Evolutionary conservation across 2,329 filamentous ascomycete species (phyloP), one percentile per base, ranked within the genome.

Genomic region (Xenoacremonium recifei): DNA sequence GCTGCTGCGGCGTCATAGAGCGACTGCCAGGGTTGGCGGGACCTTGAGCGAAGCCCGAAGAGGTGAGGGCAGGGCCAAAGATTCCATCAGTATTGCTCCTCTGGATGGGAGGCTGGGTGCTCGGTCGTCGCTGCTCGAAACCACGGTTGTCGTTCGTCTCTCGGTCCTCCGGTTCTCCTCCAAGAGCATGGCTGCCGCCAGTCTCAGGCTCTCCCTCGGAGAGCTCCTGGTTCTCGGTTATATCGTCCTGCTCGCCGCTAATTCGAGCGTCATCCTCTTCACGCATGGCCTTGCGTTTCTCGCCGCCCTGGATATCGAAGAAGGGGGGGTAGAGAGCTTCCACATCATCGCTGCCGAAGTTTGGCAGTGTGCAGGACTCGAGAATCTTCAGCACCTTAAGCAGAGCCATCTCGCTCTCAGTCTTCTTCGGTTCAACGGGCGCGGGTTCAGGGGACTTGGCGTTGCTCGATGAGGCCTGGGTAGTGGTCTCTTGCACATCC

Each of bases 91-190:
- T 65, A 44, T 64, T 71, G 39, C 72, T 73, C 54, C 87, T 79
- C 57, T 91, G 87, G 23, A 89, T 87, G 9, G 90, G 88, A 3
- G 87, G 84, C 56, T 90, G 89, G 6, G 89, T 82, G 11, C 80
- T 81, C 45, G 82, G 80, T 37, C 82, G 78, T 47, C 82, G 77
- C 44, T 80, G 77, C 32, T 77, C 75, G 30, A 77, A 77, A 35
- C 64, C 61, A 53, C 76, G 70, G 29, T 66, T 66, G 37, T 80
- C 77, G 15, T 73, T 71, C 15, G 65, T 59, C 17, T 89, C 84
- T 48, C 79, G 76, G 52, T 95, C 89, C 61, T 97, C 92, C 0
- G 92, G 92, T 62, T 97, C 92, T 32, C 92, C 92, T 43, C 92
- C 92, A 15, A 97, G 76, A 44, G 95, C 91, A 44, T 93, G 74